Evolutionary conservation across 768 basidiomycete genomes (phyloP), one percentile per base, ranked within the genome.

Genomic region (Mycena capillaripes): DNA sequence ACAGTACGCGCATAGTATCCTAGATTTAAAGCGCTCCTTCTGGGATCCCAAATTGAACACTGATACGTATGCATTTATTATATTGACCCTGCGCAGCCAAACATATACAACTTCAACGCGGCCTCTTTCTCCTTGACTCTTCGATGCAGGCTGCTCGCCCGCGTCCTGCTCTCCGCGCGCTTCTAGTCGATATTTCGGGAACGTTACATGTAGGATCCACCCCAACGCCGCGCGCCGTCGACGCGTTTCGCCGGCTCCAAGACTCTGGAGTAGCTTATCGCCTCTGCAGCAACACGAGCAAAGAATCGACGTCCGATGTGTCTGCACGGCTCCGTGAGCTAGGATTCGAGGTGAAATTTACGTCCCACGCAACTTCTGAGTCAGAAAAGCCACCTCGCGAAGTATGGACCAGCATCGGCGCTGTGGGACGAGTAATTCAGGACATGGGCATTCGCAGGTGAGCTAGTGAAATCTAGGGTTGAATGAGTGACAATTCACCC

Each of bases 221-320:
- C 0, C 83, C 92, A 0, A 91, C 86, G 0, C 83, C 85, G 0
- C 78, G 82, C 10, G 90, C 92, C 0, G 84, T 86, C 3, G 69
- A 82, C 3, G 89, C 89, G 0, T 76, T 91, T 50, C 75, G 76
- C 14, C 79, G 79, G 19, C 78, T 89, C 21, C 78, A 82, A 3
- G 70, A 69, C 2, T 78, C 82, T 21, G 66, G 70, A 3, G 74
- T 88, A 10, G 85, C 87, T 10, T 84, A 91, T 80, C 83, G 88
- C 30, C 82, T 88, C 68, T 93, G 93, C 78, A 92, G 90, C 59
- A 94, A 94, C 77, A 90, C 90, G 0, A 91, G 90, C 78, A 91
- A 92, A 70, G 91, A 93, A 72, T 89, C 90, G 0, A 88, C 84
- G 0, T 50, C 63, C 4, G 82, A 81, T 5, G 78, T 93, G 8